phyloP scores from a whole-genome alignment of 176 grass and related monocot species.

The Paspalum vaginatum region DNA sequence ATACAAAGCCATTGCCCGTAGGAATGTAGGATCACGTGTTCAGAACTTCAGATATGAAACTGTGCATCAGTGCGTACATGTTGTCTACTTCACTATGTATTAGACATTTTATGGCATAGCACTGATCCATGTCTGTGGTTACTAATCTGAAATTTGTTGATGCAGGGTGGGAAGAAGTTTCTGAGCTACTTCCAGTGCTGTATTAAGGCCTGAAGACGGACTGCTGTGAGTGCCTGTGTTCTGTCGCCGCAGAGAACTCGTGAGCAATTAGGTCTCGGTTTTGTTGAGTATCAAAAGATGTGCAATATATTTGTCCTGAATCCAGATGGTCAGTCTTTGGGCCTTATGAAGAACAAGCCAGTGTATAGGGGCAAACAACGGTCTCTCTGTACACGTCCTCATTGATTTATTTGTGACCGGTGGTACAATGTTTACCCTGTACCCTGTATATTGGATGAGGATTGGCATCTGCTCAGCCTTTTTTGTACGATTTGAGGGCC shows the following conservation, averaged over 20 bases:
- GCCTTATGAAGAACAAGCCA: constrained; percentile 28
- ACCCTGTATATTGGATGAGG: constrained; percentile 25
- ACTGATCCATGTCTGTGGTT: not conserved
- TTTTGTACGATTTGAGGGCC: not conserved
- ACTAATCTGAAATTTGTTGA: constrained; percentile 35
- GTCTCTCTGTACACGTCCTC: not conserved
- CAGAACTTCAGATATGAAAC: no score
- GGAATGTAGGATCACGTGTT: no score
- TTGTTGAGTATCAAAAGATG: constrained; percentile 29
- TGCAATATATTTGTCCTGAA: constrained; percentile 41
- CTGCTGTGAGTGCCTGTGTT: constrained; percentile 24
- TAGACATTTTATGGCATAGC: not conserved
- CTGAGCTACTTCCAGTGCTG: constrained; percentile 96
- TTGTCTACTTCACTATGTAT: not conserved
- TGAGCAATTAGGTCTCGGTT: constrained; percentile 42
- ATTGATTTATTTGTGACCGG: not conserved
- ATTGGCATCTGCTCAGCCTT: not conserved
- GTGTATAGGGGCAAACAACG: constrained; percentile 24
- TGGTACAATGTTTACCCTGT: constrained; percentile 10
- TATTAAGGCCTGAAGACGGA: constrained; percentile 65
- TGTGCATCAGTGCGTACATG: not conserved
- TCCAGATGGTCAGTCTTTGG: constrained; percentile 4
- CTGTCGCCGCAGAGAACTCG: constrained; percentile 15
- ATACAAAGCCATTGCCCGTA: no score
- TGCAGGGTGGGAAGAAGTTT: constrained; percentile 89